Percentiles rank a stretch among this genome's conserved stretches.
These are phyloP conservation scores for Cryoendolithus antarcticus DNA, from an alignment of 2,329 filamentous ascomycete genomes.

Conservation along the genomic window DNA sequence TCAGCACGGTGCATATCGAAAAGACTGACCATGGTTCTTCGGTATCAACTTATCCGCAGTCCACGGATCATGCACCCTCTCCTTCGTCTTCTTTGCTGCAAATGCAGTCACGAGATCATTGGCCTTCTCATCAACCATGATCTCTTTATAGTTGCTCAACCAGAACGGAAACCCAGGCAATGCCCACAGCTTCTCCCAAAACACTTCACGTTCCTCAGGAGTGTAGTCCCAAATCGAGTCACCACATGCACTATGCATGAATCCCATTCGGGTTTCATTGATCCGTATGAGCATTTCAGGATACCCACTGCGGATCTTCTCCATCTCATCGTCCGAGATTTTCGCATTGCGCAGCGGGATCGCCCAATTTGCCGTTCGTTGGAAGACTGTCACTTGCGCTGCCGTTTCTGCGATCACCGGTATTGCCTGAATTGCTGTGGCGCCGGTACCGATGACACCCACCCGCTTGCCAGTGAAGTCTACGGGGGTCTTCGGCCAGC, in stretches of 20 bases:
- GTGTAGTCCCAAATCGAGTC: constrained; percentile 37
- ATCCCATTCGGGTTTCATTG: constrained; percentile 36
- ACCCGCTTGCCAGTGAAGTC: constrained; percentile 63
- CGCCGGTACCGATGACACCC: constrained; percentile 64
- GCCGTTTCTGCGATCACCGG: constrained; percentile 28
- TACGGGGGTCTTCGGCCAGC: constrained; percentile 21
- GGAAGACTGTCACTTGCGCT: constrained; percentile 30
- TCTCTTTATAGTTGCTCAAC: constrained; percentile 31
- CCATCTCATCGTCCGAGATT: constrained; percentile 40
- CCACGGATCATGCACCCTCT: constrained; percentile 29
- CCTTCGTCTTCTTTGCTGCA: constrained; percentile 32
- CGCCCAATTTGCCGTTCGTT: constrained; percentile 47
- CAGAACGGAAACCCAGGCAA: constrained; percentile 27
- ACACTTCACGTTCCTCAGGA: constrained; percentile 28
- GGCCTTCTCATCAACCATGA: constrained; percentile 24
- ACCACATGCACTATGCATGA: constrained; percentile 41
- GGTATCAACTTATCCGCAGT: constrained; percentile 29
- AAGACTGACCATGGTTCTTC: too few relatives aligned
- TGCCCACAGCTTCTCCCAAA: constrained; percentile 29
- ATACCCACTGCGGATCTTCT: constrained; percentile 30
- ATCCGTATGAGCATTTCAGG: constrained; percentile 34
- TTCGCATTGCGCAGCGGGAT: constrained; percentile 45
- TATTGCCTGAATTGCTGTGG: constrained; percentile 64
- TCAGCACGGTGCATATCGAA: too few relatives aligned
- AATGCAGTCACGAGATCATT: constrained; percentile 33